A percentile compares a stretch with the other conserved stretches of the same genome.
These are phyloP conservation scores for Beta vulgaris DNA, from an alignment of 148 eudicot genomes.

Conservation along the genomic window DNA sequence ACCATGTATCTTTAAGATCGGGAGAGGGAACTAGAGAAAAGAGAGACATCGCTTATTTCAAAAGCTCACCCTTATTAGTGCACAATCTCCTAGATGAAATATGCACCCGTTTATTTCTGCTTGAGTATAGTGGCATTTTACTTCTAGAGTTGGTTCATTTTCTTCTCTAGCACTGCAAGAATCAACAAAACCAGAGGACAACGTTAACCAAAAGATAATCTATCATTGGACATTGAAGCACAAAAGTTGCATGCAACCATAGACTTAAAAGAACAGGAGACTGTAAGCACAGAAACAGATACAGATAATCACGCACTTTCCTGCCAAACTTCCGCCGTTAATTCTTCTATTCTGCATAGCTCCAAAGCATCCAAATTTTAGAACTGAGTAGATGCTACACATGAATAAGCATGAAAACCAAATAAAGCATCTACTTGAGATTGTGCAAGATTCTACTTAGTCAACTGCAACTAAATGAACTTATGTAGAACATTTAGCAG, in stretches of 20 bases:
- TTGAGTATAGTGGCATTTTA: slow-evolving; percentile 66
- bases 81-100: slow-evolving; percentile 77
- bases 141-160: slow-evolving; percentile 66
- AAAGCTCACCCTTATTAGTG: slow-evolving; percentile 61
- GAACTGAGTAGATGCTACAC: slow-evolving; percentile 12
- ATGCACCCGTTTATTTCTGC: slow-evolving; percentile 51
- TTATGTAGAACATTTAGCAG: too few relatives aligned
- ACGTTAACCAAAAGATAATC: not conserved
- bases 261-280: slow-evolving; percentile 4
- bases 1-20: not conserved
- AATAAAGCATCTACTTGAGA: slow-evolving; percentile 17
- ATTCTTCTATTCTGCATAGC: slow-evolving; percentile 61
- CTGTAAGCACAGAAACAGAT: slow-evolving; percentile 34
- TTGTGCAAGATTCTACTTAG: not conserved
- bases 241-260: slow-evolving; percentile 21
- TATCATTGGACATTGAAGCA: slow-evolving; percentile 11
- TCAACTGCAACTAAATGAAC: not conserved
- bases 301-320: slow-evolving; percentile 73
- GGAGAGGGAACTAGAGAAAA: not conserved
- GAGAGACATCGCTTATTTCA: not conserved
- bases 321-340: slow-evolving; percentile 53
- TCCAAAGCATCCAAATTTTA: slow-evolving; percentile 41
- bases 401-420: slow-evolving; percentile 21
- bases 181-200: slow-evolving; percentile 26
- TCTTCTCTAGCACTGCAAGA: slow-evolving; percentile 68